Percentiles rank a stretch among this genome's conserved stretches.
Conservation (phyloP, 768 basidiomycete genomes). For the Russula foetens region DNA sequence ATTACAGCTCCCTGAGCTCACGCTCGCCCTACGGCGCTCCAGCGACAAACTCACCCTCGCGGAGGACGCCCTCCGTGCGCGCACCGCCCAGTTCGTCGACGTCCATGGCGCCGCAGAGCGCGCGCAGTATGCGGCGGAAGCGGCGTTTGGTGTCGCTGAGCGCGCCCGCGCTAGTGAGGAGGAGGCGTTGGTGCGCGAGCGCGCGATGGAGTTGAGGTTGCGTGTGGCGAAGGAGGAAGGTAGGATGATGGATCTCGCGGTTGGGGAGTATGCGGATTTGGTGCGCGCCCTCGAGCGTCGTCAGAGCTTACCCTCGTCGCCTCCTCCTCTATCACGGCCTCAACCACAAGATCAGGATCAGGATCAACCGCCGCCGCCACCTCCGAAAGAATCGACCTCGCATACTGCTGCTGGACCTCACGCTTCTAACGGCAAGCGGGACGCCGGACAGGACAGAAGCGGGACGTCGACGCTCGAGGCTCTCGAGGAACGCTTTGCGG, state of each 20-base stretch:
- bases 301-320: slow-evolving; percentile 22
- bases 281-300: slow-evolving; percentile 56
- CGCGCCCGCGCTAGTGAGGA: slow-evolving; percentile 49
- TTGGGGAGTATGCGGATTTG: slow-evolving; percentile 68
- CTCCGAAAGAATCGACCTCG: not conserved
- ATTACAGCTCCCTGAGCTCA: slow-evolving; percentile 44
- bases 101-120: slow-evolving; percentile 37
- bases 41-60: slow-evolving; percentile 60
- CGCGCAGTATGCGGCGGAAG: slow-evolving; percentile 37
- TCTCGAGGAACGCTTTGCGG: slow-evolving; percentile 42
- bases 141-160: slow-evolving; percentile 48
- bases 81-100: slow-evolving; percentile 40
- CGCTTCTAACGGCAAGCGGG: slow-evolving; percentile 8
- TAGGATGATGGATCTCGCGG: slow-evolving; percentile 53
- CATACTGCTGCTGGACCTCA: not conserved
- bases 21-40: slow-evolving; percentile 57
- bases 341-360: too few relatives aligned
- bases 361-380: not conserved
- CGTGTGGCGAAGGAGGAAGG: slow-evolving; percentile 47
- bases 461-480: slow-evolving; percentile 20
- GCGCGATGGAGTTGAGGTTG: slow-evolving; percentile 39
- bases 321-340: not conserved
- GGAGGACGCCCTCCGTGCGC: slow-evolving; percentile 44
- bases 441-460: slow-evolving; percentile 2
- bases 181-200: slow-evolving; percentile 40